phyloP scores from a whole-genome alignment of 352 stramenopile species.

The Globisporangium iwayamae region DNA sequence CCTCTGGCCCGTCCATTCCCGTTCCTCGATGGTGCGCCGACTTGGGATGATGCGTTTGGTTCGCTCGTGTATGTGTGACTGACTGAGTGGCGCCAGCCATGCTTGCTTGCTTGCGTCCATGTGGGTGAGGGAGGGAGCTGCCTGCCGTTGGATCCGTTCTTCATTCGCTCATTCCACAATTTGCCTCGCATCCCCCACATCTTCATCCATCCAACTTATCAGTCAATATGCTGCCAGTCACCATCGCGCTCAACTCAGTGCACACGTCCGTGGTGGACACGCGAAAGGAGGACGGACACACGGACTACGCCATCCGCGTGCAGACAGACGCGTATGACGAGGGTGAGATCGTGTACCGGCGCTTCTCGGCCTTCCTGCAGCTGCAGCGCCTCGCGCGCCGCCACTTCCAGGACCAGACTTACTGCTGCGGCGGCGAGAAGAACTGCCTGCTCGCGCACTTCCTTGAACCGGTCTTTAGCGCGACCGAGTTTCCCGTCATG shows the following conservation, averaged over 20 bases:
- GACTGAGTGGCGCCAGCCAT: neutral
- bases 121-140: neutral
- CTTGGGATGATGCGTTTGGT: neutral
- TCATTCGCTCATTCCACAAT: conserved; percentile 12
- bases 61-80: neutral
- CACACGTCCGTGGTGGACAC: conserved; percentile 68
- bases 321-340: conserved; percentile 56
- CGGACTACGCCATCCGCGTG: conserved; percentile 83
- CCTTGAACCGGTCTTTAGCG: conserved; percentile 59
- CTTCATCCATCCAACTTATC: neutral
- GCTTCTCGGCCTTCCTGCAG: conserved; percentile 84
- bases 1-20: neutral
- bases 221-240: conserved; percentile 29
- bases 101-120: neutral
- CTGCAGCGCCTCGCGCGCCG: conserved; percentile 68
- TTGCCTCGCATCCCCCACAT: conserved; percentile 7
- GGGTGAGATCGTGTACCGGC: conserved; percentile 71
- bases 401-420: conserved; percentile 59
- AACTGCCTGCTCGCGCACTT: conserved; percentile 67
- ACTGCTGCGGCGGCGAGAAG: conserved; percentile 66
- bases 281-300: conserved; percentile 71
- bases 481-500: conserved; percentile 75
- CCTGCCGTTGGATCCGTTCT: neutral
- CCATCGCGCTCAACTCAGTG: conserved; percentile 48
- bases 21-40: neutral